Evolutionary conservation across 2,329 filamentous ascomycete genomes (phyloP), one percentile per base, ranked within the genome.

Genomic region (Thermochaetoides dissita): DNA sequence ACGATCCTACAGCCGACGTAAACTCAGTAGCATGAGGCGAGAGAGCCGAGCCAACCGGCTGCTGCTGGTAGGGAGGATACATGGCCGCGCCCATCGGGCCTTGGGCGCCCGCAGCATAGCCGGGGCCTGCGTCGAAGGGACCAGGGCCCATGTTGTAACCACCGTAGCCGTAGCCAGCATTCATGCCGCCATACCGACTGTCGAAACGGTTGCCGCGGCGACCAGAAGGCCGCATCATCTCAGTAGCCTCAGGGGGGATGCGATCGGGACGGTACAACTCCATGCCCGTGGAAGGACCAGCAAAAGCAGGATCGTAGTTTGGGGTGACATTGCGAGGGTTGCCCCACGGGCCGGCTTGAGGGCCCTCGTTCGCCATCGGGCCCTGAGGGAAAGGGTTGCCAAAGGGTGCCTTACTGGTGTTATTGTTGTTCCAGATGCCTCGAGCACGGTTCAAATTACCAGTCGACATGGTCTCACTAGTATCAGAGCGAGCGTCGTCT

Each of bases 11-110:
- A 28, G 64, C 63, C 4, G 76, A 72, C 9, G 76, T 84, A 52
- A 87, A 87, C 55, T 87, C 82, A 5, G 74, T 79, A 28, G 81
- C 82, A 50, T 83, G 76, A 9, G 82, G 80, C 11, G 82, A 85
- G 35, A 87, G 66, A 7, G 78, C 69, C 11, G 79, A 83, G 28
- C 77, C 74, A 47, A 74, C 68, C 28, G 74, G 65, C 48, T 73
- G 73, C 51, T 69, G 68, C 48, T 69, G 69, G 52, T 72, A 78
- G 34, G 61, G 52, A 41, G 66, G 60, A 49, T 63, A 74, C 59
- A 64, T 60, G 8, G 58, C 54, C 35, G 55, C 55, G n/a, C 57
- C 46, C 48, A 65, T 55, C n/a, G 56, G 50, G 7, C 51, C 53
- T n/a, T 50, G 49, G 10, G 46, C 38, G 3, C 51, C 49, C 30